phyloP scores from a whole-genome alignment of 768 basidiomycete genomes.

The Boletus vermiculosoides region DNA sequence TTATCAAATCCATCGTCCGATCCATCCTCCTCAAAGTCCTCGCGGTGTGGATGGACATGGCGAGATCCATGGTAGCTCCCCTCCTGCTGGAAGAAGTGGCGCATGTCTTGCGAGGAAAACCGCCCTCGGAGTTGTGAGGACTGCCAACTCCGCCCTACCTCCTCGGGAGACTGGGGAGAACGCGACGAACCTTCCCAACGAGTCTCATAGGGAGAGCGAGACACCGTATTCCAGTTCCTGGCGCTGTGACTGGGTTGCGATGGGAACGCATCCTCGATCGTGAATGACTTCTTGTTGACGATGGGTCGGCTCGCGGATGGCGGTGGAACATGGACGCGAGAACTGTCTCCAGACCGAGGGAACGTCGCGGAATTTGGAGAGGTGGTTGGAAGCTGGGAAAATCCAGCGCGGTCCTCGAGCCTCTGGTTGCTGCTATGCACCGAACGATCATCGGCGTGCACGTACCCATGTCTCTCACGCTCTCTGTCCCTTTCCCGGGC shows the following conservation, averaged over 20 bases:
- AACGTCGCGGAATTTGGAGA: constrained; percentile 19
- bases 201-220: constrained; percentile 29
- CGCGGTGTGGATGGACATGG: constrained; percentile 28
- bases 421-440: constrained; percentile 10
- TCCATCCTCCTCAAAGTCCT: constrained; percentile 31
- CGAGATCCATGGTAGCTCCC: constrained; percentile 10
- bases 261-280: constrained; percentile 24
- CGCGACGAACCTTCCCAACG: constrained; percentile 31
- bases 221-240: constrained; percentile 16
- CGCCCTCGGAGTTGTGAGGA: constrained; percentile 25
- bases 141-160: constrained; percentile 31
- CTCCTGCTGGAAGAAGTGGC: constrained; percentile 24
- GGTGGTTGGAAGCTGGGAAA: constrained; percentile 6
- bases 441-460: constrained; percentile 26
- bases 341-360: constrained; percentile 8
- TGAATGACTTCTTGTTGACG: constrained; percentile 28
- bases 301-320: constrained; percentile 35
- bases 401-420: constrained; percentile 18
- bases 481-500: constrained; percentile 26
- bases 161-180: constrained; percentile 33
- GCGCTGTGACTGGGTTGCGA: constrained; percentile 24
- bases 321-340: constrained; percentile 22
- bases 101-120: constrained; percentile 34
- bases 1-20: constrained; percentile 34
- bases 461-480: constrained; percentile 17